These are phyloP conservation scores for Epichloe bromicola DNA, from an alignment of 2,329 filamentous ascomycete species.

Conservation along the genomic window DNA sequence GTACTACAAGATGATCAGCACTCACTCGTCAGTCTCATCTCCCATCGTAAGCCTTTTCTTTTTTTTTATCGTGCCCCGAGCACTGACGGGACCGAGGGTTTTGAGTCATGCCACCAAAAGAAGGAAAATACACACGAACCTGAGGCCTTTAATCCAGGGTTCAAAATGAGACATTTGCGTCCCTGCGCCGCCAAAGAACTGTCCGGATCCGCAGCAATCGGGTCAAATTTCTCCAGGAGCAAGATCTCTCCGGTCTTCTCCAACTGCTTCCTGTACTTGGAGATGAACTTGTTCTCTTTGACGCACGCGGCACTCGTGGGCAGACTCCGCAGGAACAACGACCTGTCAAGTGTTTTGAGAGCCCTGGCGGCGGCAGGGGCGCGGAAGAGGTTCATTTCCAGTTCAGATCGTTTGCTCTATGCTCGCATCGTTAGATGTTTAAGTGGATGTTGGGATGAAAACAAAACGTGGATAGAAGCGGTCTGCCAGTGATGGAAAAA, in stretches of 20 bases:
- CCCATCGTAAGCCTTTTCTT: neutral
- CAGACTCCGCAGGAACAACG: conserved; percentile 67
- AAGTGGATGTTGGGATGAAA: neutral
- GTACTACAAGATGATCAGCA: conserved; percentile 17
- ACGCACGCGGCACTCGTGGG: conserved; percentile 68
- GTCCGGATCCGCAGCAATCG: conserved; percentile 52
- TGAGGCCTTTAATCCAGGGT: conserved; percentile 39
- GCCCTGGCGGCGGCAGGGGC: conserved; percentile 65
- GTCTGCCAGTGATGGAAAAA: neutral
- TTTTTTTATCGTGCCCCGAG: neutral
- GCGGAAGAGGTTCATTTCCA: conserved; percentile 50
- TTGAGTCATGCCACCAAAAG: neutral
- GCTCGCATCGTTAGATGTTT: neutral
- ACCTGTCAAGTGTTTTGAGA: conserved; percentile 68
- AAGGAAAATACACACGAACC: conserved; percentile 23
- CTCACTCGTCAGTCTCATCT: neutral
- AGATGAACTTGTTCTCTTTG: conserved; percentile 61
- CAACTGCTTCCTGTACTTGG: conserved; percentile 54
- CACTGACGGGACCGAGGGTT: neutral
- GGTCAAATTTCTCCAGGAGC: conserved; percentile 46
- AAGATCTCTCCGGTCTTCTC: conserved; percentile 54
- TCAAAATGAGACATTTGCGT: conserved; percentile 47
- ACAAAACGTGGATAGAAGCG: neutral
- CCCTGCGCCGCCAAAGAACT: conserved; percentile 37
- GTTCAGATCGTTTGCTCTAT: conserved; percentile 11